Evolutionary conservation across 2,329 filamentous ascomycete species (phyloP).

Genomic region (Monilinia fructicola): DNA sequence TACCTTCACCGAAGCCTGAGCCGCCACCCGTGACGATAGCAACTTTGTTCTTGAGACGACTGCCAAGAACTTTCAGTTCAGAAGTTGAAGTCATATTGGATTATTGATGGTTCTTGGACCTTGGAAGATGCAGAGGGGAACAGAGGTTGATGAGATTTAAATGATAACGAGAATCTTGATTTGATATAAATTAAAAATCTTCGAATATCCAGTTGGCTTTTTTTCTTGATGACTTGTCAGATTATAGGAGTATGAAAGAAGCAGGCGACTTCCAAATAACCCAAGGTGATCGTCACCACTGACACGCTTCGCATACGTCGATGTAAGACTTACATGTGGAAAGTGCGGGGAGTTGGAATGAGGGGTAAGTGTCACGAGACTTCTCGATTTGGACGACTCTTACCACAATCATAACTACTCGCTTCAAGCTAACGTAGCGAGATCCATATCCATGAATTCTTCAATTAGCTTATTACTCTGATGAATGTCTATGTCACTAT

Average conservation of each 20-base stretch:
- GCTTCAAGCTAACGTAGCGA: neutral
- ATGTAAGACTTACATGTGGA: neutral
- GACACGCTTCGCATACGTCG: neutral
- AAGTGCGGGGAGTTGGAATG: conserved; percentile 12
- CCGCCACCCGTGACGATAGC: conserved; percentile 60
- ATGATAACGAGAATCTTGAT: neutral
- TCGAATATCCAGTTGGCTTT: neutral
- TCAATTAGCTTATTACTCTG: neutral
- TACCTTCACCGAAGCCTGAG: conserved; percentile 63
- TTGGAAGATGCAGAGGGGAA: neutral
- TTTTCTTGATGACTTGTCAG: neutral
- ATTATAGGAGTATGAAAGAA: neutral
- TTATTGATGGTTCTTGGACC: neutral
- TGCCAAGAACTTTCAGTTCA: conserved; percentile 31
- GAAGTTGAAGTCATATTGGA: conserved; percentile 23
- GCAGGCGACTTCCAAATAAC: neutral
- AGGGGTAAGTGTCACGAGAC: conserved; percentile 21
- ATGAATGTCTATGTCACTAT: neutral
- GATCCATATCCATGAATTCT: neutral
- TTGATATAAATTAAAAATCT: neutral
- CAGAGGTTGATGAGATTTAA: neutral
- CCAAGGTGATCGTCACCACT: neutral
- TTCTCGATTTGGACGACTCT: conserved; percentile 2
- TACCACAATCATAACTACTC: neutral
- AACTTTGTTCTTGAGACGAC: conserved; percentile 52